Conservation (phyloP, 495 filamentous ascomycete genomes). For the Cenococcum geophilum region DNA sequence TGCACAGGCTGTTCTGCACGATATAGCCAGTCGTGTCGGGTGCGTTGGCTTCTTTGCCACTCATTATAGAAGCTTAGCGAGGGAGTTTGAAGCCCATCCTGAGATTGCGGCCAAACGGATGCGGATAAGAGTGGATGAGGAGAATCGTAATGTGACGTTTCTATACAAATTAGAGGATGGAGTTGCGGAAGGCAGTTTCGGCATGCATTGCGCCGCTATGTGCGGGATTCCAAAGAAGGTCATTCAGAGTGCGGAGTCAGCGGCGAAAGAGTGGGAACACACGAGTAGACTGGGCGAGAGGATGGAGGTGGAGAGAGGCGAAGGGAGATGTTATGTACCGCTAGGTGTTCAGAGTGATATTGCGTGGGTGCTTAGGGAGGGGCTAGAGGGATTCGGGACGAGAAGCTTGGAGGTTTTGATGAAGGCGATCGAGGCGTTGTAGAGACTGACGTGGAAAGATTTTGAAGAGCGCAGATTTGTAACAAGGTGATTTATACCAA, state of each 20-base stretch:
- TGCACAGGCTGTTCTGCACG: conserved; percentile 91
- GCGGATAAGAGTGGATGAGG: conserved; percentile 91
- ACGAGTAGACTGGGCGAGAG: conserved; percentile 84
- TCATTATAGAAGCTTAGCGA: conserved; percentile 90
- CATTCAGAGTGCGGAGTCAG: conserved; percentile 77
- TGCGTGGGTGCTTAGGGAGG: conserved; percentile 65
- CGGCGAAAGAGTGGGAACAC: conserved; percentile 94
- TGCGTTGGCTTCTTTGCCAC: conserved; percentile 97
- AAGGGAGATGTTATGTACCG: conserved; percentile 60
- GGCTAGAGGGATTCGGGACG: conserved; percentile 36
- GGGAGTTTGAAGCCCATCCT: conserved; percentile 82
- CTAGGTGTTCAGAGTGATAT: conserved; percentile 90
- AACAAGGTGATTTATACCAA: background rate
- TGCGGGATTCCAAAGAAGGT: conserved; percentile 84
- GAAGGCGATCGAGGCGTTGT: conserved; percentile 72
- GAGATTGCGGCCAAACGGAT: conserved; percentile 82
- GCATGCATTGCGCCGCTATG: conserved; percentile 99
- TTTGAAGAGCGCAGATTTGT: background rate
- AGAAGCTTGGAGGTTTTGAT: conserved; percentile 60
- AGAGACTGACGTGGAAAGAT: conserved; percentile 26
- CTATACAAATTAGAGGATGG: conserved; percentile 92
- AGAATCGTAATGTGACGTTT: conserved; percentile 75
- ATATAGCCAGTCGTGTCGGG: conserved; percentile 87
- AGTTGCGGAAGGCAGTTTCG: conserved; percentile 94
- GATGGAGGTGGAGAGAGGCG: conserved; percentile 68